Conservation (phyloP, 2,329 filamentous ascomycete species). For the Byssochlamys sp. region DNA sequence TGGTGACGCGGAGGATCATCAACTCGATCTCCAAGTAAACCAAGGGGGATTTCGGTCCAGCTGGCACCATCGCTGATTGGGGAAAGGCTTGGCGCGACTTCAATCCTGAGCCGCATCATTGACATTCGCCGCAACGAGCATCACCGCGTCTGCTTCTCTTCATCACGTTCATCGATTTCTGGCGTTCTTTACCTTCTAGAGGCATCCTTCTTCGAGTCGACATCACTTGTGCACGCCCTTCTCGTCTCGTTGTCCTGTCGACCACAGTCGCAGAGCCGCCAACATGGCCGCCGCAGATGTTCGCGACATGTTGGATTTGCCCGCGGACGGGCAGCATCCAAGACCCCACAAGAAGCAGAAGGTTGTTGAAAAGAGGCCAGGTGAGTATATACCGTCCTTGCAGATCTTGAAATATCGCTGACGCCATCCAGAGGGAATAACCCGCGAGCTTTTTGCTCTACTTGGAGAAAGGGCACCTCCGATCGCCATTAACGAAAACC, state of each 20-base stretch:
- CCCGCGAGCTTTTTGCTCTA: slow-evolving; percentile 42
- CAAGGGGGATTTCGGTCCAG: slow-evolving; percentile 9
- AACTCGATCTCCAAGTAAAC: not conserved
- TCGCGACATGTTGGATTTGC: slow-evolving; percentile 78
- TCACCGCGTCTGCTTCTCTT: not conserved
- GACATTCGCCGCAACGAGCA: not conserved
- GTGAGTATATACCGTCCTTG: slow-evolving; percentile 27
- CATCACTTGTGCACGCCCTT: not conserved
- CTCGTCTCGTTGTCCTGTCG: not conserved
- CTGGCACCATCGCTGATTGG: slow-evolving; percentile 6
- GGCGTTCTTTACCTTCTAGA: not conserved
- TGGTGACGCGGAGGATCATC: slow-evolving; percentile 2
- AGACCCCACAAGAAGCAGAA: slow-evolving; percentile 68
- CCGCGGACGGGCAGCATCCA: slow-evolving; percentile 46
- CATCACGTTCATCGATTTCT: not conserved
- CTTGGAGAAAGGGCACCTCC: slow-evolving; percentile 44
- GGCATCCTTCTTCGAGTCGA: not conserved
- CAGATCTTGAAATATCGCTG: slow-evolving; percentile 4
- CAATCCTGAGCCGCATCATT: not conserved
- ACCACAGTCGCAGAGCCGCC: slow-evolving; percentile 10
- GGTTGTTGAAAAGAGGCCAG: slow-evolving; percentile 48
- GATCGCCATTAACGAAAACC: slow-evolving; percentile 43
- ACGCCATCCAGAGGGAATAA: slow-evolving; percentile 36
- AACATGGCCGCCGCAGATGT: slow-evolving; percentile 69
- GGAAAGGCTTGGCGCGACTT: not conserved